These are phyloP conservation scores for Zasmidium cellare DNA, from an alignment of 2,329 filamentous ascomycete genomes.

Conservation along the genomic window DNA sequence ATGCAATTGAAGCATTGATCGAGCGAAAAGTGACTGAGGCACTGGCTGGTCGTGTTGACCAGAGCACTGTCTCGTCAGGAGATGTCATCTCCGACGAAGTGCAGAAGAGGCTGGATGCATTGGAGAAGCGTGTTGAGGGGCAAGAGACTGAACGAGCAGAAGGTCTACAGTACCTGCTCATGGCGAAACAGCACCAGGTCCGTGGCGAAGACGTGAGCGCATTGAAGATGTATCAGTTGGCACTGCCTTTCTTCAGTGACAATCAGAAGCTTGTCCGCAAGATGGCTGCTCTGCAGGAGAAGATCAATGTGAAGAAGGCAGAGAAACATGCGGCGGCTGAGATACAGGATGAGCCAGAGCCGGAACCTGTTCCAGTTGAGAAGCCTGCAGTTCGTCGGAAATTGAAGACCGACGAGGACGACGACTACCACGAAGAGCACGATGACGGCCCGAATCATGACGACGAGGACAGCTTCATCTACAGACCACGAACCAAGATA, in stretches of 20 bases:
- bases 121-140: slow-evolving; percentile 81
- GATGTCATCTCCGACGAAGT: slow-evolving; percentile 68
- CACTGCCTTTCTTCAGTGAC: slow-evolving; percentile 79
- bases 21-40: slow-evolving; percentile 90
- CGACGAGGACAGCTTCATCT: slow-evolving; percentile 39
- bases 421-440: slow-evolving; percentile 46
- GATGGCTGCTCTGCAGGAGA: slow-evolving; percentile 55
- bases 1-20: slow-evolving; percentile 85
- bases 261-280: slow-evolving; percentile 71
- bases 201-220: slow-evolving; percentile 76
- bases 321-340: slow-evolving; percentile 14
- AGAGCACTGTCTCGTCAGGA: slow-evolving; percentile 18
- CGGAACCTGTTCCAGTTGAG: slow-evolving; percentile 5
- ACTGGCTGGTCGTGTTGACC: slow-evolving; percentile 68
- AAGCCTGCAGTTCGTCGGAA: slow-evolving; percentile 15
- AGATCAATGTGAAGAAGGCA: slow-evolving; percentile 44
- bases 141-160: slow-evolving; percentile 74
- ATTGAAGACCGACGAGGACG: slow-evolving; percentile 27
- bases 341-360: slow-evolving; percentile 2
- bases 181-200: slow-evolving; percentile 87
- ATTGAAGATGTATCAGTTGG: slow-evolving; percentile 81
- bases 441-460: slow-evolving; percentile 35
- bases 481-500: slow-evolving; percentile 41
- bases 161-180: slow-evolving; percentile 81
- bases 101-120: slow-evolving; percentile 74